Percentiles rank a stretch among this genome's conserved stretches.
phyloP scores from a whole-genome alignment of 2,329 filamentous ascomycete genomes.

The Blastomyces silverae region DNA sequence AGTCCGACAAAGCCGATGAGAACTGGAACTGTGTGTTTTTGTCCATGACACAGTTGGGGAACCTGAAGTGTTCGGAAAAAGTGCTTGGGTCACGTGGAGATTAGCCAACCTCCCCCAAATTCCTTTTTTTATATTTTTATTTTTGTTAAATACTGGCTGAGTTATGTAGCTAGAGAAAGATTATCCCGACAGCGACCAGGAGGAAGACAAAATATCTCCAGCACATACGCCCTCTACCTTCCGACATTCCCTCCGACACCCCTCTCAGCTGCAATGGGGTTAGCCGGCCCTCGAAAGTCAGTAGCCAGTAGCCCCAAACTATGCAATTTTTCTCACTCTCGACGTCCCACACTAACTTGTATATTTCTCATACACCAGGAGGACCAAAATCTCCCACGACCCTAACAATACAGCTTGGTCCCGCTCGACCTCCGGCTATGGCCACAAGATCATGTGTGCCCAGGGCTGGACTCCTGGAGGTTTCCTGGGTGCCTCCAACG shows the following conservation, averaged over 20 bases:
- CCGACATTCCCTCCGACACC: not conserved
- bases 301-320: conserved; percentile 15
- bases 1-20: not conserved
- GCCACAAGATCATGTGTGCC: conserved; percentile 77
- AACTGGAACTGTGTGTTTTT: not conserved
- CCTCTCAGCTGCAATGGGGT: conserved; percentile 51
- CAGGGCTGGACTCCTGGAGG: conserved; percentile 89
- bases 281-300: conserved; percentile 62
- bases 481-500: conserved; percentile 69
- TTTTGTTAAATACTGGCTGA: too few relatives aligned
- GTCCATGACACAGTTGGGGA: not conserved
- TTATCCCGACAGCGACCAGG: too few relatives aligned
- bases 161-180: too few relatives aligned
- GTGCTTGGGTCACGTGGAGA: conserved; percentile 6
- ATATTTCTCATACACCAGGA: conserved; percentile 33
- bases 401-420: conserved; percentile 96
- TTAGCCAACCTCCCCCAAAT: not conserved
- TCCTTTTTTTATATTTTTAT: not conserved
- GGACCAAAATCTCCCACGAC: conserved; percentile 73
- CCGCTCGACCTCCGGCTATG: conserved; percentile 71
- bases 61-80: not conserved
- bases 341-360: not conserved
- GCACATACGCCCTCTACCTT: not conserved
- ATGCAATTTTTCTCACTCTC: not conserved
- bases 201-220: conserved; percentile 1